A percentile compares a stretch with the other conserved stretches of the same genome.
These are phyloP conservation scores for Fusarium proliferatum DNA, from an alignment of 2,329 filamentous ascomycete species.

Conservation along the genomic window DNA sequence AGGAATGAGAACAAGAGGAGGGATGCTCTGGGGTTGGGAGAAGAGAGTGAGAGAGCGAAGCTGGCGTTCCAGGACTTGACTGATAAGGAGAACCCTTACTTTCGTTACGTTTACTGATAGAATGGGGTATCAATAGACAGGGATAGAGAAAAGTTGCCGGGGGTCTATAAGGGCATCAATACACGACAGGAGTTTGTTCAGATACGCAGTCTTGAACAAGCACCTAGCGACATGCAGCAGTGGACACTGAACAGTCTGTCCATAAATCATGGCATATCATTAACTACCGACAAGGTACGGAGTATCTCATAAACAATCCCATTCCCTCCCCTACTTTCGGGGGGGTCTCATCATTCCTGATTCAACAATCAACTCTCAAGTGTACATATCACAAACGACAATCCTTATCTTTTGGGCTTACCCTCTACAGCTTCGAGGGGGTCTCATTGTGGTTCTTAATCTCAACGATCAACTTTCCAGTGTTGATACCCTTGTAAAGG, in stretches of 20 bases:
- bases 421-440: conserved; percentile 45
- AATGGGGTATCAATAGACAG: rapidly evolving
- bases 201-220: not conserved
- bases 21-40: conserved; percentile 55
- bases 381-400: conserved; percentile 68
- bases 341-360: conserved; percentile 46
- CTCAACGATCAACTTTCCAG: conserved; percentile 64
- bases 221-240: not conserved
- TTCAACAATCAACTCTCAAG: conserved; percentile 63
- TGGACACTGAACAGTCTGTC: not conserved
- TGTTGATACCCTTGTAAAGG: conserved; percentile 77
- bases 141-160: not conserved
- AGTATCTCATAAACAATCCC: conserved; percentile 17
- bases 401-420: too few relatives aligned
- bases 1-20: conserved; percentile 67
- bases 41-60: conserved; percentile 71
- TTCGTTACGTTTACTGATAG: conserved; percentile 63
- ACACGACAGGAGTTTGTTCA: not conserved
- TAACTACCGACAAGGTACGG: conserved; percentile 24
- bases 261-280: conserved; percentile 29
- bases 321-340: conserved; percentile 35
- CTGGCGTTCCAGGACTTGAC: conserved; percentile 76
- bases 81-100: conserved; percentile 75
- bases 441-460: conserved; percentile 47
- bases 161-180: not conserved